Base-by-base conservation (phyloP, 768 basidiomycete genomes). In the Botryobasidium botryosum region DNA sequence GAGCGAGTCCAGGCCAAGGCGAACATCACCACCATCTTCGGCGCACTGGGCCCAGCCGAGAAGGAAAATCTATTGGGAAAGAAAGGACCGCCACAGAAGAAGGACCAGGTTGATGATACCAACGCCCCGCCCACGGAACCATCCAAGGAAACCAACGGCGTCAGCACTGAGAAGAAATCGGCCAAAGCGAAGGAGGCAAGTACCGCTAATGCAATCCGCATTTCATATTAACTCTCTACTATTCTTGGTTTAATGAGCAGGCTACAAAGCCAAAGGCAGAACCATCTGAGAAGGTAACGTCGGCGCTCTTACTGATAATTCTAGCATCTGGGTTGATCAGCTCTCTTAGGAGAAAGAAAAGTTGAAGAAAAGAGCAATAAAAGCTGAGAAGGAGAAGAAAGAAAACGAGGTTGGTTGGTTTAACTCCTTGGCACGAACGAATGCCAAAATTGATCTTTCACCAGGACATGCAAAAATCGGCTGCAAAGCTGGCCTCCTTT, bases 401-500 rank as follows among this genome's bases (percentile, higher is more conserved):
- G n/a, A n/a, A n/a, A n/a, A n/a, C n/a, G n/a, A n/a, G n/a, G n/a
- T n/a, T n/a, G n/a, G n/a, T n/a, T n/a, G n/a, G n/a, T n/a, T n/a
- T n/a, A n/a, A n/a, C n/a, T n/a, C n/a, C n/a, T n/a, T 33, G 32
- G 32, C 17, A 17, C 32, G 32, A 10, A 10, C 17, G 32, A 17
- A 33, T 10, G 40, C n/a, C 29, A 21, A 12, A 10, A 12, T 12
- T 15, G 29, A 43, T 17, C 39, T 12, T 18, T 46, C 31, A 27
- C 10, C 47, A 60, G 56, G 72, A 73, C 2, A 72, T 78, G 42
- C 70, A 72, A 44, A 85, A 74, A 59, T 82, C 84, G 3, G 71
- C 75, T 25, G 77, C 75, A 6, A 61, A 84, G 10, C 75, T 92
- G 75, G 69, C 72, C 1, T 79, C 62, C 56, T 90, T 87, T 64